Base-by-base conservation (phyloP, 768 basidiomycete genomes). In the Chiua virens region DNA sequence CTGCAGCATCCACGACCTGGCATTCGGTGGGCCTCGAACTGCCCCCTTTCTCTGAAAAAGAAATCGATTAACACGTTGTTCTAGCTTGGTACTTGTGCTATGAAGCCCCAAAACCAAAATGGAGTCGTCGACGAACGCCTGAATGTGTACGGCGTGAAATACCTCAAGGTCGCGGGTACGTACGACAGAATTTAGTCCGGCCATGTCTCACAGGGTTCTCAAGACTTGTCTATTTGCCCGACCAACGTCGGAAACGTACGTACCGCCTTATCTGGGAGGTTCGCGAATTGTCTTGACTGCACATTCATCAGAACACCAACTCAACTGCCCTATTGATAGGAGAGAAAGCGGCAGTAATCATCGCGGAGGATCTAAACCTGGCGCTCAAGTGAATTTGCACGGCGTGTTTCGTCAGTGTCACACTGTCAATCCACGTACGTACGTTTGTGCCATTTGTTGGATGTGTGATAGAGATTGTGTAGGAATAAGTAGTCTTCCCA, bases 81-180 rank as follows among this genome's bases (percentile, higher is more conserved):
- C 3, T 14, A 85, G 82, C 70, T 83, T 4, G 84, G 84, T 35
- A 87, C 85, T 0, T 86, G 83, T 49, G 77, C 84, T 0, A 87
- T 86, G 86, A 85, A 85, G 62, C 75, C 44, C 13, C 54, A 25
- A 7, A 23, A 37, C 3, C 30, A 45, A 36, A 34, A 42, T n/a
- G 53, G 57, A 10, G 57, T 58, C 10, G 53, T 60, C 2, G 53
- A 55, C 35, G 18, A 45, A 2, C 48, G 52, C 3, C 42, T 59
- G 28, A 55, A 59, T 5, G 58, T 60, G 21, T 55, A 59, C 18
- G 53, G 42, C 7, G 45, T 56, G 0, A n/a, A 47, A n/a, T 44
- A 34, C 5, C 49, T 55, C 20, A 60, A 59, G 42, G 46, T 59
- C 13, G 58, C 46, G 34, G 58, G 54, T 50, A 41, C 42, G 57